Conservation (phyloP, 805 yeast genomes). For the Blastobotrys peoriensis region DNA sequence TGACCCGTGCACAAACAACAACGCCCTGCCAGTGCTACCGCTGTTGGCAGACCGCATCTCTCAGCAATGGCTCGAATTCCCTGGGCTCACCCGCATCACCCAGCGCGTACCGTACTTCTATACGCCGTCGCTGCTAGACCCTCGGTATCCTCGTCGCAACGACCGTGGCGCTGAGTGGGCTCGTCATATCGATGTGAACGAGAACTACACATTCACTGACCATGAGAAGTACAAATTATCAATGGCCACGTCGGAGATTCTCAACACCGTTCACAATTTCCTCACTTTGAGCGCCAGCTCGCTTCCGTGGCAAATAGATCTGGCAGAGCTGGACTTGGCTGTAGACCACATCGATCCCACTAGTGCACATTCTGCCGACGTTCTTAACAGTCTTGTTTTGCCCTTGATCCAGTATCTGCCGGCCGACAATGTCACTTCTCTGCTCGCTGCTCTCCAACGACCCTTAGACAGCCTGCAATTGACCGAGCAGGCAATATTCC, state of each 20-base stretch:
- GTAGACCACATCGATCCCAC: slow-evolving; percentile 3
- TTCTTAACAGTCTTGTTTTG: background rate
- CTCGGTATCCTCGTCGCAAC: slow-evolving; percentile 18
- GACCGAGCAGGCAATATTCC: background rate
- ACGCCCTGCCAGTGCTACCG: slow-evolving; percentile 45
- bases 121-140: slow-evolving; percentile 39
- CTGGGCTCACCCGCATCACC: slow-evolving; percentile 23
- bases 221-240: slow-evolving; percentile 35
- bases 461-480: slow-evolving; percentile 1
- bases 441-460: background rate
- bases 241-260: slow-evolving; percentile 24
- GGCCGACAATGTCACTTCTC: background rate
- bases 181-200: slow-evolving; percentile 42
- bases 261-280: slow-evolving; percentile 19
- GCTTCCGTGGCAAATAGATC: slow-evolving; percentile 23
- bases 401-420: background rate
- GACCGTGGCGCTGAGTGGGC: slow-evolving; percentile 40
- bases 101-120: slow-evolving; percentile 54
- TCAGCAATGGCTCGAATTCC: slow-evolving; percentile 38
- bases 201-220: slow-evolving; percentile 39
- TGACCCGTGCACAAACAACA: slow-evolving; percentile 19
- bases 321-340: slow-evolving; percentile 5
- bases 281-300: slow-evolving; percentile 10
- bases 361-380: background rate
- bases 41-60: slow-evolving; percentile 52